These are phyloP conservation scores for Kurtzmaniella fragi DNA, from an alignment of 805 yeast genomes.

Conservation along the genomic window DNA sequence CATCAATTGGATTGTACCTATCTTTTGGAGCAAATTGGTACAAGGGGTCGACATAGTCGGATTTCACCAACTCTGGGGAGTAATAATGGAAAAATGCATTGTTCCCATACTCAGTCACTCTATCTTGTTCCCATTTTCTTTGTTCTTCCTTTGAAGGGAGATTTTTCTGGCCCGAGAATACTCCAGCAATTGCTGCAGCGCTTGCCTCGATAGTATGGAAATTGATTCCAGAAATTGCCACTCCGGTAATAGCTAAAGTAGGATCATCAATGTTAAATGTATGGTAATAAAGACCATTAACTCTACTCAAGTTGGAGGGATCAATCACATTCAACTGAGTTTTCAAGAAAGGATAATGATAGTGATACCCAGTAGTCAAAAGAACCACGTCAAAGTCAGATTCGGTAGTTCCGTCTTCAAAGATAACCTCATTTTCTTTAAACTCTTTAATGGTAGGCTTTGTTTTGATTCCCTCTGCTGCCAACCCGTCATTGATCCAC, in stretches of 20 bases:
- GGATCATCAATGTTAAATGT: slow-evolving; percentile 41
- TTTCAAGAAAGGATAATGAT: slow-evolving; percentile 38
- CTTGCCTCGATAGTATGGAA: slow-evolving; percentile 47
- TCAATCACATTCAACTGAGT: slow-evolving; percentile 19
- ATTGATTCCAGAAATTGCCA: slow-evolving; percentile 37
- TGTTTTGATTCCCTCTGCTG: slow-evolving; percentile 23
- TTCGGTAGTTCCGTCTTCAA: slow-evolving; percentile 22
- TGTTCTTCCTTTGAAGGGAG: slow-evolving; percentile 41
- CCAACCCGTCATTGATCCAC: slow-evolving; percentile 37
- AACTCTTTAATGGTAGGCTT: slow-evolving; percentile 21
- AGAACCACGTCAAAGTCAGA: slow-evolving; percentile 33
- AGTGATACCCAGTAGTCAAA: slow-evolving; percentile 50
- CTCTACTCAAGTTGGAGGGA: slow-evolving; percentile 23
- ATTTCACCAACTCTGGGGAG: slow-evolving; percentile 17
- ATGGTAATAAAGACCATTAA: slow-evolving; percentile 31
- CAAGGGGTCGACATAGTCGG: slow-evolving; percentile 22
- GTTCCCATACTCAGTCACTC: slow-evolving; percentile 16
- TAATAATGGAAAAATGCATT: slow-evolving; percentile 30
- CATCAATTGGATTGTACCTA: slow-evolving; percentile 25
- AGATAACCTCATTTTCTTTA: slow-evolving; percentile 17
- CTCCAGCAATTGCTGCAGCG: slow-evolving; percentile 56
- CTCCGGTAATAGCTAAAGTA: slow-evolving; percentile 37
- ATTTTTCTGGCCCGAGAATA: slow-evolving; percentile 37
- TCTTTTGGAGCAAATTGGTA: slow-evolving; percentile 18
- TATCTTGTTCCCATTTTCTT: slow-evolving; percentile 23